Evolutionary conservation across 805 yeast genomes (phyloP), one percentile per base, ranked within the genome.

Genomic region (Saturnispora sanitii): DNA sequence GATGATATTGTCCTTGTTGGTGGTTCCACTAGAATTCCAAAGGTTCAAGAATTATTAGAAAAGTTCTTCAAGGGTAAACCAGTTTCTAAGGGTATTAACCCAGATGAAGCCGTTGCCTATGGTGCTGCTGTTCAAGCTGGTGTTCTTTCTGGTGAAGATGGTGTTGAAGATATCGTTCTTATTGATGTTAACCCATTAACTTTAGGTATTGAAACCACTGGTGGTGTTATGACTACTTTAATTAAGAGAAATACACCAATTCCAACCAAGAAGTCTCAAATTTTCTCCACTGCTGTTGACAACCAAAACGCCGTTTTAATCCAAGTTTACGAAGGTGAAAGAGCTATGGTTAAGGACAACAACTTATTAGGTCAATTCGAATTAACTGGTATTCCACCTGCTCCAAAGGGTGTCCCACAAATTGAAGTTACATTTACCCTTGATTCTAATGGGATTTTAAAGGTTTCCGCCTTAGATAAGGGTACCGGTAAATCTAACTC

Each of bases 51-150:
- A 68, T 74, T 90, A 57, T 75, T 90, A 53, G 94, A 90, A 68
- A 75, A 81, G 50, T 87, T 67, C 76, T 90, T 90, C 62, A 79
- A 82, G 58, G 95, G 95, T 57, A 90, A 92, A 75, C 87, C 87
- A 68, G 90, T 94, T 51, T 85, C 95, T 53, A 90, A 88, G 77
- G 90, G 95, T 57, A 90, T 90, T 60, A 90, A 90, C 73, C 97
- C 98, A 49, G 98, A 90, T 70, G 98, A 90, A 74, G 98, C 98
- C 63, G 97, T 90, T 59, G 98, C 97, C 33, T 90, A 80, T 57
- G 98, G 98, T 77, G 97, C 97, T 47, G 96, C 98, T 49, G 96
- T 90, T 49, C 98, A 90, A 73, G 97, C 95, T 44, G 97, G 97
- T 72, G 94, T 90, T 54, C 71, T 90, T 51, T 79, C 94, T 42